Conservation (phyloP, 1,139 yeast species). For the Lodderomyces elongisporus region DNA sequence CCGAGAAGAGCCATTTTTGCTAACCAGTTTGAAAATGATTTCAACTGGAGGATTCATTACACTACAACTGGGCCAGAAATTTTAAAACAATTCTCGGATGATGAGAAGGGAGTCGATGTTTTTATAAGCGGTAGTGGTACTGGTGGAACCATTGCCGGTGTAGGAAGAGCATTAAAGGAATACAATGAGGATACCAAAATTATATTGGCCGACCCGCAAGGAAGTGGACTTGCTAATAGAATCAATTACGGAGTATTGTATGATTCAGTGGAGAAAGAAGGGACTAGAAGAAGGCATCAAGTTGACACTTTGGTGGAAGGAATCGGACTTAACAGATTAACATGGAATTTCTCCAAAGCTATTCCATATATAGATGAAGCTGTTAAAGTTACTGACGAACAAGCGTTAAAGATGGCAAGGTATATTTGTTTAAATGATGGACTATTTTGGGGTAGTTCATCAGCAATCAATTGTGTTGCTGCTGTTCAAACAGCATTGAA, state of each 20-base stretch:
- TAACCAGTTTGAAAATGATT: constrained; percentile 91
- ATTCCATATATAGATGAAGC: constrained; percentile 73
- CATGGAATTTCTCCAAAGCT: constrained; percentile 73
- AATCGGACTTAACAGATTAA: constrained; percentile 81
- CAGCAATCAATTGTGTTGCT: constrained; percentile 91
- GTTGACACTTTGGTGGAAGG: constrained; percentile 96
- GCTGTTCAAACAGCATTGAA: constrained; percentile 63
- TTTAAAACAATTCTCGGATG: constrained; percentile 55
- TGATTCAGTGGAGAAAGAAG: constrained; percentile 82
- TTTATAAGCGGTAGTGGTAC: constrained; percentile 78
- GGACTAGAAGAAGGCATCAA: constrained; percentile 90
- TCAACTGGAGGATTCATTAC: constrained; percentile 84
- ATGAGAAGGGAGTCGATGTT: too few relatives aligned
- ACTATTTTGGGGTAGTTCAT: constrained; percentile 83
- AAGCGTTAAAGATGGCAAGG: constrained; percentile 87
- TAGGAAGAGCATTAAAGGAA: constrained; percentile 65
- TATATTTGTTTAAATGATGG: constrained; percentile 80
- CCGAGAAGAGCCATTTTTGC: constrained; percentile 70
- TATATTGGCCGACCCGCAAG: constrained; percentile 90
- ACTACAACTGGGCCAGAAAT: constrained; percentile 89
- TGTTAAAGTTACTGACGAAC: constrained; percentile 67
- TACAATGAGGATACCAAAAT: constrained; percentile 32
- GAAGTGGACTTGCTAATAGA: constrained; percentile 83
- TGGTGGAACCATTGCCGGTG: constrained; percentile 87
- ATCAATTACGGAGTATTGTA: constrained; percentile 92